Evolutionary conservation across 1,139 yeast genomes (phyloP), one percentile per base, ranked within the genome.

Genomic region (Magnusiomyces paraingens): DNA sequence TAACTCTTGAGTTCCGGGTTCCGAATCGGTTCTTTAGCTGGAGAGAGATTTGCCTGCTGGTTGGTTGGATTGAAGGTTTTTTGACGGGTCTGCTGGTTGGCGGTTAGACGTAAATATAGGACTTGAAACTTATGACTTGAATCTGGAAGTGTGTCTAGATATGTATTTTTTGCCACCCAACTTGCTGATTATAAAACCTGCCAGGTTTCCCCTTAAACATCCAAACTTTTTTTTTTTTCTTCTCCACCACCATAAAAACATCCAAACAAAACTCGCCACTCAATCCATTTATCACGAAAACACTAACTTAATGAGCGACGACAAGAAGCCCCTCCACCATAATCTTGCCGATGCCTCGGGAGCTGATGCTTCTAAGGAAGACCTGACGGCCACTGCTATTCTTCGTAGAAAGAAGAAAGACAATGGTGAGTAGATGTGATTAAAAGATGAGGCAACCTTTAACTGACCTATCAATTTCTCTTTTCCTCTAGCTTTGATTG

Each of bases 321-420:
- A 53, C 36, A 55, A 60, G 53, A 60, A 62, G 51, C 61, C 57
- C 40, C 51, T 40, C 21, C 62, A 61, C 52, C 57, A 62, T 21
- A 62, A 61, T 50, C 70, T 80, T 60, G 66, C 73, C 60, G 84
- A 80, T 63, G 80, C 80, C 55, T 79, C 83, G 54, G 84, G 84
- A 52, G 73, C 75, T 46, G 82, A 76, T 39, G 72, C 73, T 52
- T 63, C 68, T 53, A 68, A 69, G 40, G 96, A 87, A 66, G 98
- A 93, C 70, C 83, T 82, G 61, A 89, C 96, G 55, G 99, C 99
- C 62, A 93, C 99, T 55, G 99, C 99, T 41, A 94, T 94, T 68
- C 79, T 94, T 67, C 86, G 97, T 74, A 82, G 93, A 73, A 94
- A 94, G 84, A 93, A 93, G 94, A 93, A 93, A 80, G 96, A 88